Conservation (phyloP, 768 basidiomycete genomes). For the Tylopilus intermedius region DNA sequence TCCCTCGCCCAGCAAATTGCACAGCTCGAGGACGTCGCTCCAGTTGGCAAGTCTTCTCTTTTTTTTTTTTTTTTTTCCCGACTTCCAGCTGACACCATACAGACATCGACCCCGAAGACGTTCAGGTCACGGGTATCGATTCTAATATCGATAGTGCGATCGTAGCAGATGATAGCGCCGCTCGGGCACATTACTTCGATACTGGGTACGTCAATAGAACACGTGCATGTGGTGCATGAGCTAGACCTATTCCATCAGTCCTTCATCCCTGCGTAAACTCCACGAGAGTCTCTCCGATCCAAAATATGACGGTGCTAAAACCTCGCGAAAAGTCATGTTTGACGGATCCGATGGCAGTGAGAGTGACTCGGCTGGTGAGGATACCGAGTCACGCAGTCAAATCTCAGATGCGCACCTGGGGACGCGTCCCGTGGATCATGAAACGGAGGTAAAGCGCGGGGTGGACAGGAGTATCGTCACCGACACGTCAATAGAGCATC, state of each 20-base stretch:
- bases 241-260: slow-evolving; percentile 37
- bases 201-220: slow-evolving; percentile 58
- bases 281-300: slow-evolving; percentile 65
- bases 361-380: slow-evolving; percentile 6
- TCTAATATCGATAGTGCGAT: slow-evolving; percentile 32
- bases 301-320: slow-evolving; percentile 73
- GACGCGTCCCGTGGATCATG: slow-evolving; percentile 9
- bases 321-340: slow-evolving; percentile 54
- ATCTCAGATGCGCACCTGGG: slow-evolving; percentile 13
- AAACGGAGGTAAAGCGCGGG: slow-evolving; percentile 11
- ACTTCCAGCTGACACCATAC: slow-evolving; percentile 9
- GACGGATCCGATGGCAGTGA: slow-evolving; percentile 29
- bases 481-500: slow-evolving; percentile 14
- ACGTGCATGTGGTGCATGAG: not conserved
- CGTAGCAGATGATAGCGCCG: slow-evolving; percentile 31
- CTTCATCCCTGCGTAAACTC: slow-evolving; percentile 61
- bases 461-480: slow-evolving; percentile 4
- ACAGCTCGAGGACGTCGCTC: slow-evolving; percentile 67
- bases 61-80: slow-evolving; percentile 4
- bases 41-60: slow-evolving; percentile 48
- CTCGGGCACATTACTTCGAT: slow-evolving; percentile 76
- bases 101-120: slow-evolving; percentile 78
- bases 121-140: slow-evolving; percentile 42
- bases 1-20: slow-evolving; percentile 79
- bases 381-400: slow-evolving; percentile 19